Conservation (phyloP, 495 filamentous ascomycete species). For the Viridothelium virens region DNA sequence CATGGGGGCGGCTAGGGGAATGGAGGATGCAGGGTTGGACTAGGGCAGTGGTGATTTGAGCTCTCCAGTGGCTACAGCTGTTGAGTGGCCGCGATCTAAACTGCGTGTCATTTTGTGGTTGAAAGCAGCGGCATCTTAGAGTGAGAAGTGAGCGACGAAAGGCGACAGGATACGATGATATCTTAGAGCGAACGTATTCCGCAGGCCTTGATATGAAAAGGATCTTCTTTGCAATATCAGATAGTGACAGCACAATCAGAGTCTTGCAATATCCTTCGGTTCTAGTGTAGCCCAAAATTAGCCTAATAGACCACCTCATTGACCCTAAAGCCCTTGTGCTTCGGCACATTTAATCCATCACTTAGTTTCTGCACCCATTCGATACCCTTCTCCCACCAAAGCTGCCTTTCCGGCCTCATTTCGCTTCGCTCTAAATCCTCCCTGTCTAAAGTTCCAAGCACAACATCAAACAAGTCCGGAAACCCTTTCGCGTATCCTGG, state of each 20-base stretch:
- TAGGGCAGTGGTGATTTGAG: not conserved
- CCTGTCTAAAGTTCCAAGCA: slow-evolving; percentile 25
- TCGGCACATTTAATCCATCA: not conserved
- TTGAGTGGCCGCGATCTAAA: not conserved
- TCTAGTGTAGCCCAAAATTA: not conserved
- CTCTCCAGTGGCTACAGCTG: not conserved
- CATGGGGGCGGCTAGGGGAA: too few species aligned
- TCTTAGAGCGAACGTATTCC: not conserved
- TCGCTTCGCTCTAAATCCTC: slow-evolving; percentile 16
- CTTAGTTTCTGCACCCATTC: slow-evolving; percentile 19
- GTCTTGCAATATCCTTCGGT: slow-evolving; percentile 8
- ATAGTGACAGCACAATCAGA: not conserved
- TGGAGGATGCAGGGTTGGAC: too few species aligned
- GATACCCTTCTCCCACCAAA: slow-evolving; percentile 25
- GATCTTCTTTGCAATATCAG: not conserved
- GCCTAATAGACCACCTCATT: not conserved
- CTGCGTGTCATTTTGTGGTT: not conserved
- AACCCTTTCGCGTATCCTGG: slow-evolving; percentile 5
- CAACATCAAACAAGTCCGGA: slow-evolving; percentile 22
- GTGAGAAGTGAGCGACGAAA: not conserved
- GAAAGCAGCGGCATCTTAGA: not conserved
- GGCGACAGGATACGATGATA: not conserved
- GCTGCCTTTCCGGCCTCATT: slow-evolving; percentile 23
- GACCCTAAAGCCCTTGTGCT: not conserved
- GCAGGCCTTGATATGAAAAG: not conserved